These are phyloP conservation scores for Urochloa ruziziensis DNA, from an alignment of 176 grass and related monocot genomes.

Conservation along the genomic window DNA sequence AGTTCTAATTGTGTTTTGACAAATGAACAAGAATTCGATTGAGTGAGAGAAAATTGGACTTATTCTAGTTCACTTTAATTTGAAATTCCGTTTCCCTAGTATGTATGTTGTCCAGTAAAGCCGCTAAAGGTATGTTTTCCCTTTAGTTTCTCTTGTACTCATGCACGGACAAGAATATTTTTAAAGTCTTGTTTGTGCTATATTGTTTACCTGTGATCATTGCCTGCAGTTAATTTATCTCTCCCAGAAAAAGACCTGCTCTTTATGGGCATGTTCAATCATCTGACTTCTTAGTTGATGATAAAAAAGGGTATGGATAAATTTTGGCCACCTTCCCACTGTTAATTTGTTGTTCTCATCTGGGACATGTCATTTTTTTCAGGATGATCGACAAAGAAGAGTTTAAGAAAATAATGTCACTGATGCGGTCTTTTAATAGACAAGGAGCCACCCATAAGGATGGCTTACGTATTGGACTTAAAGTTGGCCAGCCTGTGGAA, in stretches of 20 bases:
- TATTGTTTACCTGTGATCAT: conserved; percentile 74
- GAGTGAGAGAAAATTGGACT: background rate
- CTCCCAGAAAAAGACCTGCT: conserved; percentile 58
- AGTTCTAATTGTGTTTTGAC: background rate
- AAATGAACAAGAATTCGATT: conserved; percentile 10
- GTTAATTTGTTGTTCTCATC: conserved; percentile 35
- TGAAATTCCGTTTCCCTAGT: background rate
- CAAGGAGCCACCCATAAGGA: conserved; percentile 82
- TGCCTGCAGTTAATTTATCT: conserved; percentile 74
- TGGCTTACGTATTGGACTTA: conserved; percentile 80
- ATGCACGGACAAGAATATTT: conserved; percentile 41
- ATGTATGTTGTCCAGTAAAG: conserved; percentile 32
- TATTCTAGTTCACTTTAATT: conserved; percentile 22
- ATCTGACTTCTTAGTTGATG: conserved; percentile 71
- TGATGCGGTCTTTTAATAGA: conserved; percentile 89
- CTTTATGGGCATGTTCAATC: conserved; percentile 55
- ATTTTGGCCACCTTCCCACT: conserved; percentile 31
- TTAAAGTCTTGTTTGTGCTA: conserved; percentile 43
- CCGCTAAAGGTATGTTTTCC: conserved; percentile 42
- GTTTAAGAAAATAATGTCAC: conserved; percentile 97
- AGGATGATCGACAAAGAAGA: conserved; percentile 93
- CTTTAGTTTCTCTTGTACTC: conserved; percentile 21
- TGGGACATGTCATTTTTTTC: conserved; percentile 38
- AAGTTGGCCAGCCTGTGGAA: conserved; percentile 65
- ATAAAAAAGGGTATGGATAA: conserved; percentile 68